Evolutionary conservation across 805 yeast genomes (phyloP).

Genomic region (Komagataella ulmi): DNA sequence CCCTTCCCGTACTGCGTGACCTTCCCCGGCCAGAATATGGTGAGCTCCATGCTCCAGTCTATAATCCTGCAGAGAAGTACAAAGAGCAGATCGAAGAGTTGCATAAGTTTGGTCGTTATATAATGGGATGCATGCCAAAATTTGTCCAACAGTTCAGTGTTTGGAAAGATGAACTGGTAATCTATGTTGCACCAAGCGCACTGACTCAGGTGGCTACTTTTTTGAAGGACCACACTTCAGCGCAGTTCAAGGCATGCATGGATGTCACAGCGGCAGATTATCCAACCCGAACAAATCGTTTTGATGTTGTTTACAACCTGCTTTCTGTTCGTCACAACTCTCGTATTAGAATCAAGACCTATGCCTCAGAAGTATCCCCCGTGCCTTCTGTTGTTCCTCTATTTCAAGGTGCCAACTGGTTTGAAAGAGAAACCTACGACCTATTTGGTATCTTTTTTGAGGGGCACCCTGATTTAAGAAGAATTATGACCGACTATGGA

Average conservation of each 20-base stretch:
- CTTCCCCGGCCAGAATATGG: constrained; percentile 4
- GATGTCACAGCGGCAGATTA: constrained; percentile 82
- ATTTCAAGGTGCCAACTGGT: constrained; percentile 80
- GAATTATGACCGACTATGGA: constrained; percentile 86
- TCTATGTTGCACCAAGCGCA: constrained; percentile 67
- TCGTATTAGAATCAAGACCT: constrained; percentile 79
- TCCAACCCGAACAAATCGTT: constrained; percentile 73
- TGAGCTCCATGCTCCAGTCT: constrained; percentile 31
- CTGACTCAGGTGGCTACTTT: constrained; percentile 58
- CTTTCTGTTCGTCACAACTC: constrained; percentile 76
- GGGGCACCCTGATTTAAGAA: constrained; percentile 80
- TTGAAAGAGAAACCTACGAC: constrained; percentile 81
- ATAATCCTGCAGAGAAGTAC: constrained; percentile 70
- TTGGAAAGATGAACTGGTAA: constrained; percentile 80
- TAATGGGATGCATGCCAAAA: constrained; percentile 71
- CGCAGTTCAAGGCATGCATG: constrained; percentile 67
- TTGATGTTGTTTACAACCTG: constrained; percentile 77
- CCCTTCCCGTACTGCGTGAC: neutral
- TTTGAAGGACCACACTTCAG: constrained; percentile 64
- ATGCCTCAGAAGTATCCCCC: constrained; percentile 69
- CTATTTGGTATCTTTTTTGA: constrained; percentile 80
- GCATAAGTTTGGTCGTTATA: constrained; percentile 70
- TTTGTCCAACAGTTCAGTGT: constrained; percentile 74
- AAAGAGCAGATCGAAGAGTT: constrained; percentile 53
- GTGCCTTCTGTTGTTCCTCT: constrained; percentile 70